These are phyloP conservation scores for Lactarius indigo DNA, from an alignment of 768 basidiomycete genomes.

Conservation along the genomic window DNA sequence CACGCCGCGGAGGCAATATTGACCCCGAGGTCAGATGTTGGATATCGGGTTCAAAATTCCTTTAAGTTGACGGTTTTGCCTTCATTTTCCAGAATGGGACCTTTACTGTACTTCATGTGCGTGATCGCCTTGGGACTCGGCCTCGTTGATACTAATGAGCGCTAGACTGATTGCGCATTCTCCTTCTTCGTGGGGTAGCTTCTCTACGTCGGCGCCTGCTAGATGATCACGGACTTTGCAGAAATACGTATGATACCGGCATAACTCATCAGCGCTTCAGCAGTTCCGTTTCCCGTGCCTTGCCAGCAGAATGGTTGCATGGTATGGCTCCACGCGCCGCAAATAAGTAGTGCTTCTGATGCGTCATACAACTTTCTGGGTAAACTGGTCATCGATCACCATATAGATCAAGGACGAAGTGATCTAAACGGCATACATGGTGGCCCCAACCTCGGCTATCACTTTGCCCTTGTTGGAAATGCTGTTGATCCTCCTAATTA, in stretches of 20 bases:
- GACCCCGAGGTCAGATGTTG: not conserved
- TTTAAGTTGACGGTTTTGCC: too few species aligned
- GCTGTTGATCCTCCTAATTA: conserved; percentile 3
- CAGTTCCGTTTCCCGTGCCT: not conserved
- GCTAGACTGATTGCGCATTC: not conserved
- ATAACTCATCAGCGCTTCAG: not conserved
- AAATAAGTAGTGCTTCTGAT: too few species aligned
- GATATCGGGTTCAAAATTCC: not conserved
- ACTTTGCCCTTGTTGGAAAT: not conserved
- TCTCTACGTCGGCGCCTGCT: not conserved
- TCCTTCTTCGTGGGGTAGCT: not conserved
- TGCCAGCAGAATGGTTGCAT: not conserved
- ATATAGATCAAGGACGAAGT: too few species aligned
- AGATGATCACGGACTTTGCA: not conserved
- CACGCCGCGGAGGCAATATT: too few species aligned
- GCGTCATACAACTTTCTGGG: not conserved
- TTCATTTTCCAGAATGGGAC: too few species aligned
- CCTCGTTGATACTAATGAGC: not conserved
- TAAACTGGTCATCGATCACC: not conserved
- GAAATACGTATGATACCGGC: not conserved
- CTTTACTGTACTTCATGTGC: not conserved
- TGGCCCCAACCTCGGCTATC: not conserved
- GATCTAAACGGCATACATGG: not conserved
- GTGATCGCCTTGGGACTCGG: not conserved
- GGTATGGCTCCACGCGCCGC: too few species aligned